A percentile compares a stretch with the other conserved stretches of the same genome.
These are phyloP conservation scores for Flueggea neowawraea DNA, from an alignment of 441 rosid species.

Conservation along the genomic window DNA sequence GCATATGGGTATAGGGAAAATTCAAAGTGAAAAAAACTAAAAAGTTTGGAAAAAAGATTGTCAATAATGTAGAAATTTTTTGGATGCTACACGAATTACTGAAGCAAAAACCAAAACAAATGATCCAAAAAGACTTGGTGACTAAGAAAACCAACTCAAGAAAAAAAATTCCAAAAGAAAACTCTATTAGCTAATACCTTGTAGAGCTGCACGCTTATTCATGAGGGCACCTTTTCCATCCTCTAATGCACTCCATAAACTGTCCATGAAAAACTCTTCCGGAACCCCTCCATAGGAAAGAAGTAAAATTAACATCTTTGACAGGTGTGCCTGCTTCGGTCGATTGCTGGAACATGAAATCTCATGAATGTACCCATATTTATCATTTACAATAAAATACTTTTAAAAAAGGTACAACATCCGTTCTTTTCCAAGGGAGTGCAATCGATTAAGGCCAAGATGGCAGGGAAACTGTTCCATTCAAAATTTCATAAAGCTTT, in stretches of 20 bases:
- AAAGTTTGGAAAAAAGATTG: no score
- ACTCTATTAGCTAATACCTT: conserved; percentile 34
- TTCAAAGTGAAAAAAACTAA: no score
- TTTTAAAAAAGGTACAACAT: background rate
- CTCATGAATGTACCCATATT: background rate
- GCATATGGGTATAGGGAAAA: no score
- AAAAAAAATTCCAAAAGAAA: background rate
- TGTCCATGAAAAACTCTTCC: conserved; percentile 40
- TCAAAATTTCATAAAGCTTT: no score
- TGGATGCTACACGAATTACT: no score
- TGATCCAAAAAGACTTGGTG: background rate
- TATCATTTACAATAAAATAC: background rate
- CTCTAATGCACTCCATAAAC: conserved; percentile 40
- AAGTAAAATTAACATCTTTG: conserved; percentile 55
- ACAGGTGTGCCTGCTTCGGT: conserved; percentile 43
- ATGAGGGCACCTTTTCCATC: conserved; percentile 37
- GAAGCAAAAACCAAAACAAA: background rate
- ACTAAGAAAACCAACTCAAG: background rate
- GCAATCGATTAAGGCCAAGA: no score
- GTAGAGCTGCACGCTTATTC: conserved; percentile 45
- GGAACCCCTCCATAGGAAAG: conserved; percentile 80
- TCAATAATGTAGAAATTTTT: no score
- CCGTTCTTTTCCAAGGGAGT: background rate
- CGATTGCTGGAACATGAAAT: conserved; percentile 34
- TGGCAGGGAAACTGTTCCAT: no score